Evolutionary conservation across 352 stramenopile genomes (phyloP).

Genomic region (Phytophthora capsici): DNA sequence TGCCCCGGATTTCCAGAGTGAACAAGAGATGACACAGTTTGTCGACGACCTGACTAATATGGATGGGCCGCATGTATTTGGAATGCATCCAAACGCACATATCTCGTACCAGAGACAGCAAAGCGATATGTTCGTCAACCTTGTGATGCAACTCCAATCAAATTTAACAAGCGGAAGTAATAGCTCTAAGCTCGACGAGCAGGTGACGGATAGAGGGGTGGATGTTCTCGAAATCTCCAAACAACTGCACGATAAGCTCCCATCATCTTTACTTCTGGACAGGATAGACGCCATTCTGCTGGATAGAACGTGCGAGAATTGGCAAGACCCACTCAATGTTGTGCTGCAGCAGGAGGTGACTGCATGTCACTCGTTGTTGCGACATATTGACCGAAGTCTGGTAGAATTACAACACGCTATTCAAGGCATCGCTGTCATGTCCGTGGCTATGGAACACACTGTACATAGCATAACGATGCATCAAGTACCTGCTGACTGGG

Average conservation of each 20-base stretch:
- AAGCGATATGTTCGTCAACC: conserved; percentile 41
- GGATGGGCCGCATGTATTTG: conserved; percentile 76
- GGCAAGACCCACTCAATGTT: conserved; percentile 60
- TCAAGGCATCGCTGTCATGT: conserved; percentile 65
- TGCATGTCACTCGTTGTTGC: conserved; percentile 57
- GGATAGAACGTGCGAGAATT: neutral
- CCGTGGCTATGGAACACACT: conserved; percentile 54
- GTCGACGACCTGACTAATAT: conserved; percentile 55
- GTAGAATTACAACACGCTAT: conserved; percentile 63
- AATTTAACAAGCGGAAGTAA: neutral
- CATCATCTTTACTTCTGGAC: conserved; percentile 7
- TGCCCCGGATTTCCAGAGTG: conserved; percentile 46
- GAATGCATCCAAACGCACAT: conserved; percentile 84
- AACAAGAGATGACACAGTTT: conserved; percentile 52
- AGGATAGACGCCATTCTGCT: conserved; percentile 5
- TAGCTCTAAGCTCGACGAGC: too few species aligned
- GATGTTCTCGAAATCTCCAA: conserved; percentile 21
- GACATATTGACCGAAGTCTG: conserved; percentile 46
- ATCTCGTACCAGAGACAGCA: conserved; percentile 72
- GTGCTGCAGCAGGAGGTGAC: conserved; percentile 73
- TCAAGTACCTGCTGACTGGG: conserved; percentile 66
- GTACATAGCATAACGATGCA: conserved; percentile 54
- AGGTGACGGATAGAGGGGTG: conserved; percentile 6
- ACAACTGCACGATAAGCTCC: conserved; percentile 37
- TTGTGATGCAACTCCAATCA: conserved; percentile 52